Base-by-base conservation (phyloP, 106 monocot species). In the Iris macrosiphon region DNA sequence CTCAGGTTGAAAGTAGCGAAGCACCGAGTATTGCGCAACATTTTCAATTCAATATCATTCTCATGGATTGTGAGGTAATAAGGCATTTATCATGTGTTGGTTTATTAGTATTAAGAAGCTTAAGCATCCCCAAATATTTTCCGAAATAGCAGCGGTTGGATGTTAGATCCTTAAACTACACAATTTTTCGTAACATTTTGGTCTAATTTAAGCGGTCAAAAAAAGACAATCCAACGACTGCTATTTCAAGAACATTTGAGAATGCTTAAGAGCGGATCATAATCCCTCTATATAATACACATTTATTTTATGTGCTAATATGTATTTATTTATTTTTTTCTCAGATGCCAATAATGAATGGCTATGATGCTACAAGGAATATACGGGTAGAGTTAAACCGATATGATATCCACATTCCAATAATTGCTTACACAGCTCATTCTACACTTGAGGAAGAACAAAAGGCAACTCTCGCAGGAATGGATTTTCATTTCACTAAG, bases 261-360 rank as follows among this genome's bases (percentile, higher is more conserved):
- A 14, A 44, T 44, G 12, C 16, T 37, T 7, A 7, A 12, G 37
- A 7, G 5, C 37, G 29, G 15, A 15, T 29, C 1, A 4, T 50
- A 26, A 24, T 21, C 14, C 25, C 29, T 25, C 6, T 11, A 15
- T 13, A 26, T 6, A 1, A 14, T 26, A 29, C 25, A 9, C 1
- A 27, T 6, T 28, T 50, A 28, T 31, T 5, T 54, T 7, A 18
- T 33, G 0, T 57, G 2, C 9, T 35, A 57, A 3, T 22, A 57
- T 57, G 15, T 25, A 38, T 11, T 54, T 10, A 13, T 47, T 40
- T 60, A 21, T 42, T 64, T 31, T 30, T 25, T 45, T 31, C 31
- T 19, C 49, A 98, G 90, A 98, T 98, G 96, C 96, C 96, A 31
- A 16, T 67, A 9, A 98, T 98, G 96, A 55, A 90, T 69, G 96